phyloP scores from a whole-genome alignment of 331 rosid genomes.

The Quercus lobata region DNA sequence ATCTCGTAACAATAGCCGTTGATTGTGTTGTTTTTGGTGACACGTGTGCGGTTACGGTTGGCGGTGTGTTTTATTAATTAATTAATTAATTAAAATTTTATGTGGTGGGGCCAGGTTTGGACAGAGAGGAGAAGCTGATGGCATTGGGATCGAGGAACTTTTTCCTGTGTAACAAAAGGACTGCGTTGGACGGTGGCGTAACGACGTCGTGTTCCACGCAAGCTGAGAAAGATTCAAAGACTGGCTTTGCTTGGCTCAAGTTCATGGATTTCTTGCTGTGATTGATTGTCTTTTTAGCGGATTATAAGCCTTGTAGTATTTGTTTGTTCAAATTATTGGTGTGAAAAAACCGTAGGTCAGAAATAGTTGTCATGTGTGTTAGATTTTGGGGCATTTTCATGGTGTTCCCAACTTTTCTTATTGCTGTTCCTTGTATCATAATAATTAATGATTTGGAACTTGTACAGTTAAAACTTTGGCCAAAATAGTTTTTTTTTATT shows the following conservation, averaged over 20 bases:
- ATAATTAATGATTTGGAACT: too few species aligned
- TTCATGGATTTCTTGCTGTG: constrained; percentile 51
- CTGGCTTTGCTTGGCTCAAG: constrained; percentile 43
- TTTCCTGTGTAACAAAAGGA: constrained; percentile 40
- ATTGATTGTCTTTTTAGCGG: background rate
- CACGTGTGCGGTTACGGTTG: constrained; percentile 13
- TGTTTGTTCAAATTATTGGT: background rate
- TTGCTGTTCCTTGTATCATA: too few species aligned
- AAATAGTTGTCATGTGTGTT: background rate
- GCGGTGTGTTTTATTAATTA: background rate
- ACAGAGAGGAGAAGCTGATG: constrained; percentile 45
- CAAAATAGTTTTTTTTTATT: too few species aligned
- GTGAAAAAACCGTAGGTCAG: background rate
- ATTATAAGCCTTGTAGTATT: too few species aligned
- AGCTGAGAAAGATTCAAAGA: constrained; percentile 24
- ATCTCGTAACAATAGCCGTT: background rate
- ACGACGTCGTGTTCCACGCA: constrained; percentile 43
- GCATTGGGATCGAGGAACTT: constrained; percentile 68
- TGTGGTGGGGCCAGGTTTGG: constrained; percentile 42
- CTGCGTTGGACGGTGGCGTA: constrained; percentile 8
- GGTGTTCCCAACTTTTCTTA: too few species aligned
- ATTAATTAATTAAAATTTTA: background rate
- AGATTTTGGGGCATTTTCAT: background rate
- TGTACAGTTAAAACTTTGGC: too few species aligned
- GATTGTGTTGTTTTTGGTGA: background rate